Base-by-base conservation (phyloP, 768 basidiomycete species). In the Lanmaoa rubissima region DNA sequence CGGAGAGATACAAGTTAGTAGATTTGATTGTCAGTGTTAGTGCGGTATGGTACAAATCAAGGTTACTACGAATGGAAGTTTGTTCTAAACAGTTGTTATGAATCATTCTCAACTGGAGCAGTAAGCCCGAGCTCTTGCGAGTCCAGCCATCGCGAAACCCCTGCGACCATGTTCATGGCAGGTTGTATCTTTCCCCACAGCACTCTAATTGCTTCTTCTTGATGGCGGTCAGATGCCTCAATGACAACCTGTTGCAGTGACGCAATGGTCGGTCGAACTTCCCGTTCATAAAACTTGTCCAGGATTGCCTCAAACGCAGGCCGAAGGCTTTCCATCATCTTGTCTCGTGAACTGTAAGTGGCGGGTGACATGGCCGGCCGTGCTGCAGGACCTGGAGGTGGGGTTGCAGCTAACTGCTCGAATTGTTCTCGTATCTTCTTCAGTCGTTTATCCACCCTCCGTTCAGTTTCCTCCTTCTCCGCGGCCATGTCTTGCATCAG, bases 111-210 rank as follows among this genome's bases (percentile, higher is more conserved):
- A 19, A 51, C 52, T 7, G 63, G 63, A 21, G 69, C 68, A 17
- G 65, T 65, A 40, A 36, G 52, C 13, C 16, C 26, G 3, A 71
- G 65, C 40, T 65, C 65, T 21, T 71, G 67, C 10, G 69, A 71
- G 52, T 69, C 69, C 16, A 69, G 53, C 69, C 69, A 69, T 44
- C 52, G 59, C 21, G 67, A 71, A 46, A 69, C 69, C 13, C 63
- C 69, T 3, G 65, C 61, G 3, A 71, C 69, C 61, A 69, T 61
- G 38, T 67, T 67, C 69, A 70, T 69, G 4, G 69, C 70, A n/a
- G 69, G 69, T 43, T 67, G 61, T 36, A 70, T 62, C 58, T 42
- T 62, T 10, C 65, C 65, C 69, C 69, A 70, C 26, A 70, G 31
- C 21, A 63, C 65, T 28, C 48, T 47, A 4, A 68, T 56, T 16